These are phyloP conservation scores for Medicago arabica DNA, from an alignment of 306 rosid species.

Conservation along the genomic window DNA sequence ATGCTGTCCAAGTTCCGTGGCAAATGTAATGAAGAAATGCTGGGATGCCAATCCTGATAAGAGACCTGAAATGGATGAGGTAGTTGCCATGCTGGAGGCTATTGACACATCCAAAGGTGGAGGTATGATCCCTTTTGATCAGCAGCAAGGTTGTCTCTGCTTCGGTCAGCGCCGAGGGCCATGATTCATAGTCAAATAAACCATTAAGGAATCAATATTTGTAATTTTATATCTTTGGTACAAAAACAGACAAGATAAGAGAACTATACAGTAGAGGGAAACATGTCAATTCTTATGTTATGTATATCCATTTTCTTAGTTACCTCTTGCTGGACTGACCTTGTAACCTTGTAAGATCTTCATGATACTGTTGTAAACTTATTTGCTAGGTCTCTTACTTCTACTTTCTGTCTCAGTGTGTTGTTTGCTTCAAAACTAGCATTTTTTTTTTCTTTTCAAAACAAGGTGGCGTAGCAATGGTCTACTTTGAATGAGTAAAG, in stretches of 20 bases:
- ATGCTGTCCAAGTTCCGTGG: conserved; percentile 90
- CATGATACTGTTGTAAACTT: conserved; percentile 38
- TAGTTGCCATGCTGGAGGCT: conserved; percentile 84
- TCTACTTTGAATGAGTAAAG: background rate
- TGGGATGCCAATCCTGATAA: conserved; percentile 93
- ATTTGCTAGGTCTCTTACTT: conserved; percentile 15
- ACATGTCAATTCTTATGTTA: background rate
- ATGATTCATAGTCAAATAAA: conserved; percentile 45
- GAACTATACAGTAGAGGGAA: background rate
- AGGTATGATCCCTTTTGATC: conserved; percentile 93
- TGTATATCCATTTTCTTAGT: background rate
- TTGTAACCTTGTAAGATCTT: conserved; percentile 43
- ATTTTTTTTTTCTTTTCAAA: background rate
- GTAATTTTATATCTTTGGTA: background rate
- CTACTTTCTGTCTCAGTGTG: background rate
- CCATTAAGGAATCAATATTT: conserved; percentile 27
- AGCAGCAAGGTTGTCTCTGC: conserved; percentile 86
- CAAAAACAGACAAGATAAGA: too few species aligned
- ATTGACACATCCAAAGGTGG: conserved; percentile 96
- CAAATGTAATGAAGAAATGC: conserved; percentile 92
- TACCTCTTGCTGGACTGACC: background rate
- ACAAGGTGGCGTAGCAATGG: background rate
- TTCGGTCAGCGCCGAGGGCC: conserved; percentile 81
- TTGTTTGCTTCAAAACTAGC: conserved; percentile 4
- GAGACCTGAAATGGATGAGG: conserved; percentile 97